Conservation (phyloP, 2,329 filamentous ascomycete genomes). For the Cephalotrichum gorgonifer region DNA sequence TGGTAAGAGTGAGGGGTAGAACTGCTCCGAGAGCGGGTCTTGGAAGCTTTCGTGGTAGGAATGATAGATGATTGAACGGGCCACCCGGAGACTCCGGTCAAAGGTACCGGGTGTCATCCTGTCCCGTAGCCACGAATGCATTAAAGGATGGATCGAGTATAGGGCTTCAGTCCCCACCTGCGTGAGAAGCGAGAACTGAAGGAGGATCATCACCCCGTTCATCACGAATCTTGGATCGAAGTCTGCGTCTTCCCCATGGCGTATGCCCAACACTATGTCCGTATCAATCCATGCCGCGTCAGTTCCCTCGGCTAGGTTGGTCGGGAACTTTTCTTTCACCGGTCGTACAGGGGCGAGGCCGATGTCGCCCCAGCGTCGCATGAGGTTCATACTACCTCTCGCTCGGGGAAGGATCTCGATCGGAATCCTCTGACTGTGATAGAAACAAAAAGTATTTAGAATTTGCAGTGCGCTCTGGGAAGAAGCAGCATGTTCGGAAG, state of each 20-base stretch:
- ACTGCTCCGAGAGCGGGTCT: background rate
- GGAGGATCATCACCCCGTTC: conserved; percentile 5
- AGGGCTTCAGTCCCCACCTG: background rate
- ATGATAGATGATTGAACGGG: background rate
- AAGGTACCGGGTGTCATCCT: background rate
- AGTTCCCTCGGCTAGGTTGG: too few species aligned
- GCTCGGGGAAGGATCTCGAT: conserved; percentile 10
- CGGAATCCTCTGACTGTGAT: conserved; percentile 14
- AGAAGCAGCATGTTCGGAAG: background rate
- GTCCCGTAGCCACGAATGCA: background rate
- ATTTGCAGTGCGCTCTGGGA: conserved; percentile 14
- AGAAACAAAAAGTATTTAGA: conserved; percentile 17
- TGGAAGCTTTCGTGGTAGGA: background rate
- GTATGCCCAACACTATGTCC: background rate
- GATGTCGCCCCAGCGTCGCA: background rate
- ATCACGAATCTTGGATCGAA: background rate
- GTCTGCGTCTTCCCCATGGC: background rate
- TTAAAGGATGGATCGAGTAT: background rate
- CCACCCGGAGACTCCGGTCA: background rate
- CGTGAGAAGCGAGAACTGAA: conserved; percentile 12
- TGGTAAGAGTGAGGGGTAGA: background rate
- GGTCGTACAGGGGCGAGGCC: too few species aligned
- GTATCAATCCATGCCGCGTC: too few species aligned
- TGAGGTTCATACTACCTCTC: background rate
- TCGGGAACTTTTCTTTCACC: too few species aligned